A percentile compares a stretch with the other conserved stretches of the same genome.
phyloP scores from a whole-genome alignment of 352 stramenopile species.

The Globisporangium middletonii region DNA sequence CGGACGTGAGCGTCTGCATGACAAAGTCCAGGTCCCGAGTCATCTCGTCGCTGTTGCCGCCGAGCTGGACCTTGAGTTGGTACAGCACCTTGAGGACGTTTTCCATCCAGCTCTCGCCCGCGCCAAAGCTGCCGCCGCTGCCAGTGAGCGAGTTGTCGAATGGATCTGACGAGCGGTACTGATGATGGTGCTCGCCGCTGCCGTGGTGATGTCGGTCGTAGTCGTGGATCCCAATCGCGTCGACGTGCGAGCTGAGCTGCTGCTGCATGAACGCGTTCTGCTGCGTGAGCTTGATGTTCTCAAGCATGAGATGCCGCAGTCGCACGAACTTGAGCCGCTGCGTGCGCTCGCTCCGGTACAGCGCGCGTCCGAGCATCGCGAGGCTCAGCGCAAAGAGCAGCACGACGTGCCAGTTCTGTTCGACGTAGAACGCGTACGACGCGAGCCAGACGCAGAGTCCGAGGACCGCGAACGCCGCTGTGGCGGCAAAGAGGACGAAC shows the following conservation, averaged over 20 bases:
- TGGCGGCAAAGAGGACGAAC: slow-evolving; percentile 33
- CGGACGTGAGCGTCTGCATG: slow-evolving; percentile 55
- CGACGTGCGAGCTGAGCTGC: slow-evolving; percentile 54
- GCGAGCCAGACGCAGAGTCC: slow-evolving; percentile 30
- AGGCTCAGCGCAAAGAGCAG: slow-evolving; percentile 33
- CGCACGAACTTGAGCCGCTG: slow-evolving; percentile 47
- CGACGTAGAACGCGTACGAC: slow-evolving; percentile 14
- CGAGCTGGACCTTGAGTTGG: slow-evolving; percentile 37
- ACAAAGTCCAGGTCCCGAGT: slow-evolving; percentile 54
- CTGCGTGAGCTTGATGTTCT: slow-evolving; percentile 52
- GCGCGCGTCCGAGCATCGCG: slow-evolving; percentile 25
- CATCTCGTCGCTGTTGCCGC: slow-evolving; percentile 24
- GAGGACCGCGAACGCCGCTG: slow-evolving; percentile 21
- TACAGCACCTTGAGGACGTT: slow-evolving; percentile 57
- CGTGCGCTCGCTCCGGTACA: slow-evolving; percentile 36
- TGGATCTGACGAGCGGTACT: neutral
- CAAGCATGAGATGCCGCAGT: slow-evolving; percentile 49
- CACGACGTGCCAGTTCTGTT: slow-evolving; percentile 44
- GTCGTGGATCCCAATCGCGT: slow-evolving; percentile 46
- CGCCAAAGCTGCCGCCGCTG: slow-evolving; percentile 8
- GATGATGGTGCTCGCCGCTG: neutral
- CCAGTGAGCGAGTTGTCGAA: neutral
- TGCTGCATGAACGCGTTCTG: slow-evolving; percentile 66
- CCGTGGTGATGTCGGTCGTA: neutral
- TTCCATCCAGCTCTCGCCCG: slow-evolving; percentile 71